Evolutionary conservation across 371 early-diverging fungal species (phyloP), one percentile per base, ranked within the genome.

Genomic region (Batkoa obscura): DNA sequence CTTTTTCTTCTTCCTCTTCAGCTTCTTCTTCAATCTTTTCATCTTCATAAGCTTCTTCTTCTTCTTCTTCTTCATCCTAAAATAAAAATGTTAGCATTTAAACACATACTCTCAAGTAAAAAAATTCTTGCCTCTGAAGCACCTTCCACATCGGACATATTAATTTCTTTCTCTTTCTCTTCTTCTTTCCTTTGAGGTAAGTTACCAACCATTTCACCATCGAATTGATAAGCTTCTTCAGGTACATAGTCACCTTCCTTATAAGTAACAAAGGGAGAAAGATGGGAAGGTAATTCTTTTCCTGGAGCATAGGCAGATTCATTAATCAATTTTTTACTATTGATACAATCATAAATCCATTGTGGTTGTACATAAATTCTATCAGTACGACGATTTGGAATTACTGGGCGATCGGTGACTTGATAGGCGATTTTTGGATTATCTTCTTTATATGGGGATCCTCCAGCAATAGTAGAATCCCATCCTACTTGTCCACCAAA

Each of bases 341-440:
- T 97, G 64, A 94, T 75, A 62, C 79, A 83, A 65, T 97, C 98
- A 62, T 85, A 94, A 3, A 92, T 74, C 94, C 94, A 97, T 67
- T 97, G 98, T n/a, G 98, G 98, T 69, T 95, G 98, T 33, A 95
- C 75, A 62, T 90, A 94, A 15, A 70, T 72, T 62, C 94, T 80
- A 37, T 70, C 66, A 59, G 75, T 59, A 63, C 80, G 74, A 59
- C 73, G 75, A 60, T 81, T 75, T 56, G 66, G 66, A 60, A 76
- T 74, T 17, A 60, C 61, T 32, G 94, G 93, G 35, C 94, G 81
- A 71, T 97, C 97, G 35, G 78, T 69, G 58, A 97, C 76, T 60
- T 90, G 88, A 62, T 88, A 81, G 0, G 88, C 90, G 65, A 97
- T 88, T 6, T 75, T 69, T 12, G 79, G 72, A 62, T 92, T 88